phyloP scores from a whole-genome alignment of 2,329 filamentous ascomycete species.

The Rachicladosporium sp. region DNA sequence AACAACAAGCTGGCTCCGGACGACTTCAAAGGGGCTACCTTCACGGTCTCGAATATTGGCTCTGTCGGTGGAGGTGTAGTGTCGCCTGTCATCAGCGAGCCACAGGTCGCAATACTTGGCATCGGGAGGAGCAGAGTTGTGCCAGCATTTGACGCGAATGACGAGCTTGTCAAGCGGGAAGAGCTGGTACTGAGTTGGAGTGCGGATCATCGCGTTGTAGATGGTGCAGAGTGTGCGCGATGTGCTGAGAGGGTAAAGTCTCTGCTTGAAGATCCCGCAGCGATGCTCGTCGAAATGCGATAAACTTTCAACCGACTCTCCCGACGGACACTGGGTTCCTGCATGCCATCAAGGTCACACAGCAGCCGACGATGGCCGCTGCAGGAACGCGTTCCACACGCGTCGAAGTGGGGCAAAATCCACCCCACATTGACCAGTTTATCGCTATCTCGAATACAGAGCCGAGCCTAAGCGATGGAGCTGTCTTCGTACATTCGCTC shows the following conservation, averaged over 20 bases:
- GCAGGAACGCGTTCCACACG: too few species aligned
- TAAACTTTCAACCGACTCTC: too few species aligned
- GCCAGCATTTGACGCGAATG: constrained; percentile 56
- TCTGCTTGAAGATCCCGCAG: constrained; percentile 72
- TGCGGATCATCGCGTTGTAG: constrained; percentile 85
- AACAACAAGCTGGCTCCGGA: constrained; percentile 61
- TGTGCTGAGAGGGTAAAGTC: constrained; percentile 70
- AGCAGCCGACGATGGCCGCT: too few species aligned
- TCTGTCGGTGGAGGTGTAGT: constrained; percentile 89
- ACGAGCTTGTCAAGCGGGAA: constrained; percentile 57
- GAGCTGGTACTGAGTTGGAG: constrained; percentile 92
- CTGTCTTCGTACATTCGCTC: too few species aligned
- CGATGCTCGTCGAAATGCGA: constrained; percentile 72
- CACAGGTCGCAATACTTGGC: constrained; percentile 83
- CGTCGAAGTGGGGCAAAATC: too few species aligned
- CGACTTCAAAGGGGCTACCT: constrained; percentile 77
- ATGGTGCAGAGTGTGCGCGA: constrained; percentile 87
- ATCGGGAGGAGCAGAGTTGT: constrained; percentile 69
- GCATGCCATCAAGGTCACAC: too few species aligned
- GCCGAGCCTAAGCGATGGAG: too few species aligned
- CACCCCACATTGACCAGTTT: too few species aligned
- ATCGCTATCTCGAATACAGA: too few species aligned
- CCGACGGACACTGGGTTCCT: too few species aligned
- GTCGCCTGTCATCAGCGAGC: constrained; percentile 78
- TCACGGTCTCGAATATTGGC: constrained; percentile 94